Conservation (phyloP, 495 filamentous ascomycete species). For the Neurospora cerealis region DNA sequence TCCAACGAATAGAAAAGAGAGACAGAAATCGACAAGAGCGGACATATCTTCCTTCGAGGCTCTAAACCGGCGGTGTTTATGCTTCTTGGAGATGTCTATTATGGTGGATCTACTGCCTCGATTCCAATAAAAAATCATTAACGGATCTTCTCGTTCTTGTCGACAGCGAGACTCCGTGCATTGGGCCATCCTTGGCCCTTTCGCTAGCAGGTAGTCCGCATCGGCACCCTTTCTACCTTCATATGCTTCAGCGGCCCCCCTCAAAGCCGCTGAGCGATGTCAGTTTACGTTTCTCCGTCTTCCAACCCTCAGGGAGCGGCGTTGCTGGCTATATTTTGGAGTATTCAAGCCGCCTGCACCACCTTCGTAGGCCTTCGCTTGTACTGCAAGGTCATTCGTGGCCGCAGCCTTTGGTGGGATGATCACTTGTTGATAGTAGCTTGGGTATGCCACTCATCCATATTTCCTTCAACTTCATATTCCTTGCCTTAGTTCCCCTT, state of each 20-base stretch:
- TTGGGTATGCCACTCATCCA: constrained; percentile 12
- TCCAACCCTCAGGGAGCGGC: not conserved
- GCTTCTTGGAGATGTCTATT: not conserved
- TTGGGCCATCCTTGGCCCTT: not conserved
- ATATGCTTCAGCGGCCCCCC: not conserved
- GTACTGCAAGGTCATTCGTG: constrained; percentile 19
- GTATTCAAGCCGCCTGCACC: not conserved
- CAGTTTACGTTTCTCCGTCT: not conserved
- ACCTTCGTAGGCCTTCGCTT: constrained; percentile 16
- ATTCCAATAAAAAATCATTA: not conserved
- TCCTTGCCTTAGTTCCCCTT: not conserved
- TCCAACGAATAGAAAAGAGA: not conserved
- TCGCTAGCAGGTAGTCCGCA: not conserved
- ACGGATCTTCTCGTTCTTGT: not conserved
- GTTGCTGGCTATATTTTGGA: not conserved
- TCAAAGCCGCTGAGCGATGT: not conserved
- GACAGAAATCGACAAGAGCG: not conserved
- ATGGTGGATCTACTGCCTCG: not conserved
- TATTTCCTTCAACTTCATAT: not conserved
- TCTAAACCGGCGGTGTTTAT: not conserved
- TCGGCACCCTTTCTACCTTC: not conserved
- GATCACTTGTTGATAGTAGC: constrained; percentile 21
- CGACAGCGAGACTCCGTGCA: not conserved
- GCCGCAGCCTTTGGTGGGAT: constrained; percentile 21
- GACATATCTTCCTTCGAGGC: not conserved